Percentiles rank a stretch among this genome's conserved stretches.
Conservation (phyloP, 306 rosid species). For the Prunus padus region DNA sequence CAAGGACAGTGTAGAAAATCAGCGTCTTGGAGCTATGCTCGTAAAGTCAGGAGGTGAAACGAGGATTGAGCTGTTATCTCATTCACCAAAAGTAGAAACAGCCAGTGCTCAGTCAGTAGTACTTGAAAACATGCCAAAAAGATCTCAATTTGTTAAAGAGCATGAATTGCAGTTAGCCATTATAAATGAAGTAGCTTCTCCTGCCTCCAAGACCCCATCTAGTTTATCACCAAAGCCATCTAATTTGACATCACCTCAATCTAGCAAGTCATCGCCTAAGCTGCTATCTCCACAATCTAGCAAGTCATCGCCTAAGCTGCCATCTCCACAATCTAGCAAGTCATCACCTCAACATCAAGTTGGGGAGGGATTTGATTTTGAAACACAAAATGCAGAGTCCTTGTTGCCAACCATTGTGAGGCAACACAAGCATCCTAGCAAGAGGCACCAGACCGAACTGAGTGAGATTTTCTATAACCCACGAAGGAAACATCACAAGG, state of each 20-base stretch:
- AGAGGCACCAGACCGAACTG: neutral
- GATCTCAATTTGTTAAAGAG: constrained; percentile 1
- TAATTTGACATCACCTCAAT: constrained; percentile 20
- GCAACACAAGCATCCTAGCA: constrained; percentile 29
- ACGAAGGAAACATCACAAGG: constrained; percentile 29
- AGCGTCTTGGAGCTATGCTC: constrained; percentile 34
- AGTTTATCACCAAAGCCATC: constrained; percentile 25
- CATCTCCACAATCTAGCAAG: neutral
- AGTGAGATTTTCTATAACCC: constrained; percentile 10
- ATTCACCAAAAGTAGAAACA: constrained; percentile 25
- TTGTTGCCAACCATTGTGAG: constrained; percentile 12
- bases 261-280: constrained; percentile 20
- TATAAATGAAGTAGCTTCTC: constrained; percentile 2
- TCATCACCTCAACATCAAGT: constrained; percentile 32
- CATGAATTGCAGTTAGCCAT: constrained; percentile 16
- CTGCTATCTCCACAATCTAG: neutral
- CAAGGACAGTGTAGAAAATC: constrained; percentile 39
- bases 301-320: constrained; percentile 3
- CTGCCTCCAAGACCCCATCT: constrained; percentile 4
- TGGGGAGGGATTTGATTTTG: constrained; percentile 25
- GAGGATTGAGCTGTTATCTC: constrained; percentile 35
- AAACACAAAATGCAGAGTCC: constrained; percentile 22
- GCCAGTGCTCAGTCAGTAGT: neutral
- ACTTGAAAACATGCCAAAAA: constrained; percentile 8
- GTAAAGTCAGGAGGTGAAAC: constrained; percentile 49